Evolutionary conservation across 2,329 filamentous ascomycete genomes (phyloP).

Genomic region (Cercospora sp.): DNA sequence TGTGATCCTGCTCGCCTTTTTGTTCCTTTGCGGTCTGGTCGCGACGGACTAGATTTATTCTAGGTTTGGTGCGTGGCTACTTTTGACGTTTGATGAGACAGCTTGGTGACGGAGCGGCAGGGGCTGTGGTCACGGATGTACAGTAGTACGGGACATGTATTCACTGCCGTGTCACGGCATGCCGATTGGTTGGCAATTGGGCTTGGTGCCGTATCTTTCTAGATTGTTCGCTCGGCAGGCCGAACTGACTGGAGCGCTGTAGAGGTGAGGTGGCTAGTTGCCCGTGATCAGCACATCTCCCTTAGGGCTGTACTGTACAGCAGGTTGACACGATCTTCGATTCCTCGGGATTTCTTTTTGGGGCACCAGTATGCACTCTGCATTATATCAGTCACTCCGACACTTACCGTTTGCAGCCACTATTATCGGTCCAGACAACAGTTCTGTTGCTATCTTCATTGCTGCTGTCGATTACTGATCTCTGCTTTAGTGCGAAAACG

Average conservation of each 20-base stretch:
- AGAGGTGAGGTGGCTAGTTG: neutral
- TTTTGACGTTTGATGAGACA: neutral
- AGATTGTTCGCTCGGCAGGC: neutral
- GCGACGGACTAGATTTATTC: neutral
- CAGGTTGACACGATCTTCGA: neutral
- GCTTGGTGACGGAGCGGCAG: neutral
- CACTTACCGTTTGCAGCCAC: neutral
- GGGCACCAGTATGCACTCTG: neutral
- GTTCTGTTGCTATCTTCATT: neutral
- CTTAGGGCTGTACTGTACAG: neutral
- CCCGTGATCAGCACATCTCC: neutral
- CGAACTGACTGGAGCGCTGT: neutral
- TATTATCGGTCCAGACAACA: neutral
- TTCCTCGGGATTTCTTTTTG: neutral
- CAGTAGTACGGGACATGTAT: neutral
- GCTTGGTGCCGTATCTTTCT: neutral
- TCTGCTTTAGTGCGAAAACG: neutral
- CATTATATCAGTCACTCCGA: neutral
- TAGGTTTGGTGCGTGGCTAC: neutral
- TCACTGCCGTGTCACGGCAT: neutral
- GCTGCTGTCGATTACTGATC: neutral
- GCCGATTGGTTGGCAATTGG: neutral
- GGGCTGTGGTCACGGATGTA: neutral
- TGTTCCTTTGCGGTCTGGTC: neutral
- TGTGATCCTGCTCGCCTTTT: neutral